Evolutionary conservation across 2,329 filamentous ascomycete genomes (phyloP), one percentile per base, ranked within the genome.

Genomic region (Colletotrichum salicis): DNA sequence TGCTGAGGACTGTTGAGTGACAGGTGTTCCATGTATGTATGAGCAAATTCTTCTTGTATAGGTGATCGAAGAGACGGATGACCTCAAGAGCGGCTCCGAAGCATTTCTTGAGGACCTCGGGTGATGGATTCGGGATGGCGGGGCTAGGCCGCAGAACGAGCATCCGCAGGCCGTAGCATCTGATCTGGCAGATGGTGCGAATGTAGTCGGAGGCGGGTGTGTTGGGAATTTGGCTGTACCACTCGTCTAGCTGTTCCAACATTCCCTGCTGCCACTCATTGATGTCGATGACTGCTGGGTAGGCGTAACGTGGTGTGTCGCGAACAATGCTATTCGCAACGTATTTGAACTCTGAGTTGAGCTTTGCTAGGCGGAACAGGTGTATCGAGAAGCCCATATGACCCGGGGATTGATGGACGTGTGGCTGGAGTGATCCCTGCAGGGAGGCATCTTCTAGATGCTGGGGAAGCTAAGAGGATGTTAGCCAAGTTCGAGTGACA

Each of bases 321-420:
- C 84, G 80, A n/a, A 83, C 82, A 64, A 89, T 83, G 64, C 86
- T 88, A 65, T 89, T 87, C 45, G 86, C 84, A 3, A 89, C 81
- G 59, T 88, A 88, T 77, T 89, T 89, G n/a, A 89, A 88, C 74
- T 89, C 87, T 0, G 87, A 89, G 67, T 88, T 89, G 6, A 88
- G 78, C 22, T 81, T 84, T 0, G 84, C 79, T 0, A 86, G 80
- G 59, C 78, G 81, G 75, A 88, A 88, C 0, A 88, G 76, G 60
- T 88, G 86, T 8, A 88, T 82, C 0, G 86, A 82, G 60, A 81
- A 85, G 0, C 80, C 76, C 74, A 72, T 70, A 3, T 55, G 55
- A 19, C 65, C 55, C 4, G n/a, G 1, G 5, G 5, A 12, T 10
- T 2, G 5, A 13, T 19, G 4, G 2, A 5, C 11, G 7, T 12